A percentile compares a stretch with the other conserved stretches of the same genome.
phyloP scores from a whole-genome alignment of 2,329 filamentous ascomycete species.

The Sporothrix brunneoviolacea region DNA sequence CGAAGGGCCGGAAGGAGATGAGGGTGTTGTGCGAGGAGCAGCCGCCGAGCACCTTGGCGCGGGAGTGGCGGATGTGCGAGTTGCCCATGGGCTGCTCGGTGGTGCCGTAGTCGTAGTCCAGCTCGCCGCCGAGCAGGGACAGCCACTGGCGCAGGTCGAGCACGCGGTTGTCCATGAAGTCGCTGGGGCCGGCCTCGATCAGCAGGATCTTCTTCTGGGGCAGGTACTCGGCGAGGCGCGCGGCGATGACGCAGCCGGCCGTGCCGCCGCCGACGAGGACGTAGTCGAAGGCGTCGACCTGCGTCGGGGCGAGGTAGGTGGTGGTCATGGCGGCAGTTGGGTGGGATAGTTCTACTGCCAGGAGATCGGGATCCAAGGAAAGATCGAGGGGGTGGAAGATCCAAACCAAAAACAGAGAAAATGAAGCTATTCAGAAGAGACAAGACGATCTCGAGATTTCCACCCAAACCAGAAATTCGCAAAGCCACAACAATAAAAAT shows the following conservation, averaged over 20 bases:
- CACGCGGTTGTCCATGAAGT: conserved; percentile 82
- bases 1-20: conserved; percentile 86
- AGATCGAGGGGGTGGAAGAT: background rate
- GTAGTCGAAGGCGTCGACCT: conserved; percentile 70
- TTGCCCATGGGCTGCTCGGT: conserved; percentile 83
- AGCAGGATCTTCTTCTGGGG: conserved; percentile 74
- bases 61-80: conserved; percentile 84
- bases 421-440: background rate
- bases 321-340: conserved; percentile 51
- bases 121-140: conserved; percentile 72
- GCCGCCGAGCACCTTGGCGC: conserved; percentile 85
- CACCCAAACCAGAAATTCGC: no score
- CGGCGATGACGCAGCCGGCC: conserved; percentile 77
- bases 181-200: conserved; percentile 83
- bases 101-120: conserved; percentile 88
- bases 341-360: no score
- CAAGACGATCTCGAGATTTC: no score
- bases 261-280: conserved; percentile 81
- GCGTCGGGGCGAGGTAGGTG: conserved; percentile 55
- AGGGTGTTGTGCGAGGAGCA: conserved; percentile 93
- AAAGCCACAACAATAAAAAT: no score
- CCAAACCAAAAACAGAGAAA: no score
- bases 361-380: no score
- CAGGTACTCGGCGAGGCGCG: conserved; percentile 67
- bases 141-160: conserved; percentile 85